Conservation (phyloP, 345 rosid genomes). For the Excoecaria agallocha region DNA sequence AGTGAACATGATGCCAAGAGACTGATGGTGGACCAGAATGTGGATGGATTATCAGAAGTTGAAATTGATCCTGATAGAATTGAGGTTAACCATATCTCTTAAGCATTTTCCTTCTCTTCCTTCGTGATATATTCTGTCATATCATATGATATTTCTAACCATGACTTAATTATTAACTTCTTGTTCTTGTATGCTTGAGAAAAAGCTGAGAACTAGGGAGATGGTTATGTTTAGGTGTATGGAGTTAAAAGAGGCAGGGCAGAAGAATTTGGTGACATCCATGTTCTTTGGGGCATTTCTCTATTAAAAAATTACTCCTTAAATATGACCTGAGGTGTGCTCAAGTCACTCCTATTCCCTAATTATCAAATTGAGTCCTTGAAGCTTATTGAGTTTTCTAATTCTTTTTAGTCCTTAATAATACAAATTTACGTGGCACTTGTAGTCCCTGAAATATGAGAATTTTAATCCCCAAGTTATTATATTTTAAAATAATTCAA, state of each 20-base stretch:
- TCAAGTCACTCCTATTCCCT: not conserved
- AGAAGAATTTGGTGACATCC: not conserved
- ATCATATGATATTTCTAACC: not conserved
- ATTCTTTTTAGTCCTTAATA: not conserved
- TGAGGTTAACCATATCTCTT: constrained; percentile 50
- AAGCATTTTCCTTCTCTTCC: not conserved
- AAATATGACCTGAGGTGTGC: too few species aligned
- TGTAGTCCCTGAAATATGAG: too few species aligned
- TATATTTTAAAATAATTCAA: too few species aligned
- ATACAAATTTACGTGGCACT: not conserved
- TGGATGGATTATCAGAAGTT: constrained; percentile 51
- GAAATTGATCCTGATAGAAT: constrained; percentile 77
- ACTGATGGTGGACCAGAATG: constrained; percentile 56
- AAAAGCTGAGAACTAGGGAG: not conserved
- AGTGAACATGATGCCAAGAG: constrained; percentile 63
- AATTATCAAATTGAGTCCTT: not conserved
- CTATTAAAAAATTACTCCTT: not conserved
- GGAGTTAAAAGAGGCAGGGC: not conserved
- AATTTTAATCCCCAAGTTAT: too few species aligned
- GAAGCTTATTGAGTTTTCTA: not conserved
- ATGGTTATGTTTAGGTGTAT: not conserved
- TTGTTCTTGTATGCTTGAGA: not conserved
- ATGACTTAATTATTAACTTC: not conserved
- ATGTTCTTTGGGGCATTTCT: not conserved
- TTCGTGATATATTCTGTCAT: not conserved